Evolutionary conservation across 2,329 filamentous ascomycete genomes (phyloP).

Genomic region (Triangularia verruculosa): DNA sequence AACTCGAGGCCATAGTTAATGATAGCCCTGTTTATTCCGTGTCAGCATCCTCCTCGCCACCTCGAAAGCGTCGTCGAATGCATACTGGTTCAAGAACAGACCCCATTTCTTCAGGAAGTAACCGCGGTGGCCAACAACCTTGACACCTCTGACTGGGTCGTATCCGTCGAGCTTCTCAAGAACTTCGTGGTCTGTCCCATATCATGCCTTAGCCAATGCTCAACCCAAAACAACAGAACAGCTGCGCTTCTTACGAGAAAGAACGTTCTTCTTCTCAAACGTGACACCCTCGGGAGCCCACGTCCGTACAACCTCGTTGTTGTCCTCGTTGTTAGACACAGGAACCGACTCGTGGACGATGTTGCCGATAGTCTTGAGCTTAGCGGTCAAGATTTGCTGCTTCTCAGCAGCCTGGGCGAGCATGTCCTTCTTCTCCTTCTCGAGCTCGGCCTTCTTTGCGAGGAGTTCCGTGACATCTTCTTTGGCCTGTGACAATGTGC

Average conservation of each 20-base stretch:
- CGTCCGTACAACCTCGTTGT: conserved; percentile 72
- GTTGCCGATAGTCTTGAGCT: conserved; percentile 84
- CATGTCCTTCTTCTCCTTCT: conserved; percentile 77
- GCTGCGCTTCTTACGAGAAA: conserved; percentile 55
- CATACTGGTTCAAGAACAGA: conserved; percentile 43
- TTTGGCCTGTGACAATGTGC: conserved; percentile 58
- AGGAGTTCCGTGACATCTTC: conserved; percentile 81
- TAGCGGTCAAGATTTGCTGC: conserved; percentile 68
- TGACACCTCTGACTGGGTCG: conserved; percentile 87
- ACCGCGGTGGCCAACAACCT: conserved; percentile 89
- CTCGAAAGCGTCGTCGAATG: background rate
- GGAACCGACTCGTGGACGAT: conserved; percentile 88
- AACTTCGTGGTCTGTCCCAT: conserved; percentile 71
- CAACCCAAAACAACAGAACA: background rate
- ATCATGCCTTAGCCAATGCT: conserved; percentile 3
- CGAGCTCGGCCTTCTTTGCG: conserved; percentile 70
- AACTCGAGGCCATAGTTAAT: conserved; percentile 95
- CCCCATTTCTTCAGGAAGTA: conserved; percentile 92
- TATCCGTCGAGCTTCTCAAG: conserved; percentile 84
- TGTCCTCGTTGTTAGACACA: conserved; percentile 80
- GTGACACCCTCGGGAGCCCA: conserved; percentile 77
- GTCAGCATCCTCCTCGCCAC: conserved; percentile 4
- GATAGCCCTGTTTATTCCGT: conserved; percentile 61
- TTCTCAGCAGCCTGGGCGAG: conserved; percentile 74
- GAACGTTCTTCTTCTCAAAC: conserved; percentile 70